Conservation (phyloP, 805 yeast genomes). For the Torulaspora quercuum region DNA sequence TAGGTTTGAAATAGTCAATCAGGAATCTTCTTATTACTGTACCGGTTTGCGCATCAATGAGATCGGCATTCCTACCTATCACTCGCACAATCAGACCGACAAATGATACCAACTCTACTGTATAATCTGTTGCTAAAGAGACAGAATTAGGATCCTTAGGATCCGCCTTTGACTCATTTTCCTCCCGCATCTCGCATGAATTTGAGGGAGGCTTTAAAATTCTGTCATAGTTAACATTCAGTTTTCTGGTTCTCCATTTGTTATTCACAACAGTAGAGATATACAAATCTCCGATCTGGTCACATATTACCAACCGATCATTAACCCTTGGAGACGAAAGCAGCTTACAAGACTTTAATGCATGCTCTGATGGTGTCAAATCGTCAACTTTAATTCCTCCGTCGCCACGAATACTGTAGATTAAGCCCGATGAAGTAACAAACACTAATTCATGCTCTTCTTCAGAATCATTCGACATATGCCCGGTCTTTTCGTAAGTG, state of each 20-base stretch:
- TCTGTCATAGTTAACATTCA: conserved; percentile 45
- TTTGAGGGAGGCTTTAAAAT: conserved; percentile 40
- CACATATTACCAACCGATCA: conserved; percentile 61
- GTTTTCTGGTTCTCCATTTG: conserved; percentile 57
- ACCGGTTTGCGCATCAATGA: conserved; percentile 78
- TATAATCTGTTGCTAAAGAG: conserved; percentile 23
- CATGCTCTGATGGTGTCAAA: conserved; percentile 28
- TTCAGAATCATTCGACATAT: conserved; percentile 22
- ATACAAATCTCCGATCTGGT: conserved; percentile 48
- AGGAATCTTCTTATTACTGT: conserved; percentile 57
- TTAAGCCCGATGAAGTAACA: conserved; percentile 49
- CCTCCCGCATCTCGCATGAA: conserved; percentile 12
- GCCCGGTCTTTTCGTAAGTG: conserved; percentile 20
- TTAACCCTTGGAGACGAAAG: conserved; percentile 69
- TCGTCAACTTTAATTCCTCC: conserved; percentile 42
- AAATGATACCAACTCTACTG: conserved; percentile 58
- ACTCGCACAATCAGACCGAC: conserved; percentile 73
- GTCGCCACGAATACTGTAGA: conserved; percentile 39
- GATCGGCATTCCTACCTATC: conserved; percentile 52
- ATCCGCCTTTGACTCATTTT: too few species aligned
- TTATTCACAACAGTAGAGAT: conserved; percentile 65
- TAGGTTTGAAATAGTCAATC: conserved; percentile 60
- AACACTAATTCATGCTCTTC: conserved; percentile 45
- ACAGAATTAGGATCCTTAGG: neutral
- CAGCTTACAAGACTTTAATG: conserved; percentile 51